These are phyloP conservation scores for Phoma herbarum DNA, from an alignment of 2,329 filamentous ascomycete genomes.

Conservation along the genomic window DNA sequence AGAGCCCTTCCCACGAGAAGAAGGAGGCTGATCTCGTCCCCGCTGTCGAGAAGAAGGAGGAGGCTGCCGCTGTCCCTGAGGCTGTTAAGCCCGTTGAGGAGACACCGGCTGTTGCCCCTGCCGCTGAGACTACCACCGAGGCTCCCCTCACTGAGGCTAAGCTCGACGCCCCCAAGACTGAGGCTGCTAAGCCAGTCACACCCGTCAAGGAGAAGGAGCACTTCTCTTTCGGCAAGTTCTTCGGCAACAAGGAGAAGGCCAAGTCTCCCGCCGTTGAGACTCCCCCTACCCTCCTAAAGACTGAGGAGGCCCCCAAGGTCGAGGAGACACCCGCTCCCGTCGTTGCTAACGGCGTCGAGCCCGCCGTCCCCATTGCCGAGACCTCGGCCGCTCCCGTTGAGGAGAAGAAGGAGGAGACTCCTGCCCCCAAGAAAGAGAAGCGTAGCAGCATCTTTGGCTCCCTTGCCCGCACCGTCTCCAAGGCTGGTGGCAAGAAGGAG, in stretches of 20 bases:
- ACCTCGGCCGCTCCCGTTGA: conserved; percentile 56
- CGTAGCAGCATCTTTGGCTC: conserved; percentile 84
- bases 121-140: conserved; percentile 32
- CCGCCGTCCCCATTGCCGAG: conserved; percentile 50
- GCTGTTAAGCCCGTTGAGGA: conserved; percentile 46
- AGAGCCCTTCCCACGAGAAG: conserved; percentile 67
- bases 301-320: conserved; percentile 50
- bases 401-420: conserved; percentile 48
- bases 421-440: conserved; percentile 73
- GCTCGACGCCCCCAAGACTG: conserved; percentile 39
- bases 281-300: conserved; percentile 54
- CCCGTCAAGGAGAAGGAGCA: conserved; percentile 56
- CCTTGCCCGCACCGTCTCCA: conserved; percentile 61
- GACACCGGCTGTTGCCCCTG: conserved; percentile 52
- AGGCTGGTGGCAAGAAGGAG: conserved; percentile 52
- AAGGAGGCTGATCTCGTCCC: conserved; percentile 71
- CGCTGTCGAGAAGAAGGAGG: conserved; percentile 48
- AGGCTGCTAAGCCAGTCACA: conserved; percentile 48
- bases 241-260: conserved; percentile 61
- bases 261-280: conserved; percentile 53
- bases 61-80: conserved; percentile 53
- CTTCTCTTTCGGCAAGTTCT: conserved; percentile 63
- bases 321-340: conserved; percentile 46
- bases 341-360: conserved; percentile 33
- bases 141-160: conserved; percentile 38